phyloP scores from a whole-genome alignment of 805 yeast genomes.

The Barnettozyma salicaria region DNA sequence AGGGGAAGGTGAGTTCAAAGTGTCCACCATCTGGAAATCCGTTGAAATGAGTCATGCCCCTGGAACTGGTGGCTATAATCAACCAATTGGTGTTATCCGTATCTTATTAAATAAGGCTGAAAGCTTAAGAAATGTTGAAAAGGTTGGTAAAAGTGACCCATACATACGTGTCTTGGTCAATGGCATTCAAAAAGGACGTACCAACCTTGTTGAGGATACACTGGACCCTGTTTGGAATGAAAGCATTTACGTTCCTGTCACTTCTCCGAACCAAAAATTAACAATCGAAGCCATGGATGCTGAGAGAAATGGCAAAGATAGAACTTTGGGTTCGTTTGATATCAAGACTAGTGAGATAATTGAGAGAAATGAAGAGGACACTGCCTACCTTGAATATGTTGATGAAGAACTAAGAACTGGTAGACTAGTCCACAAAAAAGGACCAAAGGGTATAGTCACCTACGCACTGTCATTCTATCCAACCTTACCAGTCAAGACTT shows the following conservation, averaged over 20 bases:
- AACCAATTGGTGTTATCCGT: conserved; percentile 90
- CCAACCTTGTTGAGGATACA: conserved; percentile 58
- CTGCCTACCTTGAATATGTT: conserved; percentile 51
- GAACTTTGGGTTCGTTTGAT: conserved; percentile 80
- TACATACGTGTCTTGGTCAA: conserved; percentile 76
- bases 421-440: conserved; percentile 63
- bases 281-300: conserved; percentile 91
- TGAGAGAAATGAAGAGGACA: conserved; percentile 49
- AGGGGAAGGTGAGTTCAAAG: conserved; percentile 66
- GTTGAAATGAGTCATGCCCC: conserved; percentile 63
- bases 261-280: conserved; percentile 76
- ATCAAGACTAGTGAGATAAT: conserved; percentile 63
- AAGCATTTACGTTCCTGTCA: conserved; percentile 71
- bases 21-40: conserved; percentile 80
- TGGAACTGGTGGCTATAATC: conserved; percentile 78
- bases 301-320: conserved; percentile 70
- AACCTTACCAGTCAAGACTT: conserved; percentile 66
- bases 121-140: conserved; percentile 77
- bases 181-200: conserved; percentile 71
- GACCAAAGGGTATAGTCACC: conserved; percentile 75
- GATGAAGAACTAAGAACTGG: conserved; percentile 53
- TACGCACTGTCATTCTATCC: conserved; percentile 84
- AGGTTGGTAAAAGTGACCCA: conserved; percentile 89
- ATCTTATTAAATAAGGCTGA: conserved; percentile 64
- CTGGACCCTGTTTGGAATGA: conserved; percentile 84